Evolutionary conservation across 805 yeast genomes (phyloP), one percentile per base, ranked within the genome.

Genomic region (Ogataea salicorniae): DNA sequence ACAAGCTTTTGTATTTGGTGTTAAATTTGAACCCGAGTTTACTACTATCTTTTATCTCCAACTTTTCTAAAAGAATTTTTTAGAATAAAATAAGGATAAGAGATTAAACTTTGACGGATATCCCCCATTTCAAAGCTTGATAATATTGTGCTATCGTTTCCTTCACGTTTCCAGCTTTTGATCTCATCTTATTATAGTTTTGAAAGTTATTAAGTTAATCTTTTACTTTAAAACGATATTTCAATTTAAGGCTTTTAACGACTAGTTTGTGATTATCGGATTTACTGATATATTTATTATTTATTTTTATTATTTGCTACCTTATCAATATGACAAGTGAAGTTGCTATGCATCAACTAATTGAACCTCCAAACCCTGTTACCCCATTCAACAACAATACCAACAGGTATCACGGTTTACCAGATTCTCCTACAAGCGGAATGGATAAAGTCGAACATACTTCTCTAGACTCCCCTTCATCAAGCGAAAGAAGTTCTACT

Each of bases 401-500:
- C 4, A 31, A 18, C 6, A 29, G 35, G 18, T 43, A 26, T 5
- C 46, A 43, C 17, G 46, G 20, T 31, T 34, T 44, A 11, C 46
- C 42, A 16, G 46, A 34, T n/a, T 46, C 48, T 26, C 47, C 49
- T 43, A 22, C 31, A n/a, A 37, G 39, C 35, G 39, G 17, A n/a
- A 8, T 18, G 5, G 37, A 38, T 42, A 52, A 46, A 35, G 18
- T 34, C n/a, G 53, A 51, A 37, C 47, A 53, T 23, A 48, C 56
- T 31, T 48, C 50, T 42, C 63, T 64, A 11, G 59, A 57, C 17
- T 66, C 70, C 11, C 71, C 72, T 3, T 47, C 31, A 6, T 26
- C 53, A 33, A 60, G 61, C 47, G 67, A 60, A 34, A 61, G 67
- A 55, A 61, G 64, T 49, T 73, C 72, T 22, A 63, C 76, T 40